Base-by-base conservation (phyloP, 768 basidiomycete genomes). In the Exsudoporus frostii region DNA sequence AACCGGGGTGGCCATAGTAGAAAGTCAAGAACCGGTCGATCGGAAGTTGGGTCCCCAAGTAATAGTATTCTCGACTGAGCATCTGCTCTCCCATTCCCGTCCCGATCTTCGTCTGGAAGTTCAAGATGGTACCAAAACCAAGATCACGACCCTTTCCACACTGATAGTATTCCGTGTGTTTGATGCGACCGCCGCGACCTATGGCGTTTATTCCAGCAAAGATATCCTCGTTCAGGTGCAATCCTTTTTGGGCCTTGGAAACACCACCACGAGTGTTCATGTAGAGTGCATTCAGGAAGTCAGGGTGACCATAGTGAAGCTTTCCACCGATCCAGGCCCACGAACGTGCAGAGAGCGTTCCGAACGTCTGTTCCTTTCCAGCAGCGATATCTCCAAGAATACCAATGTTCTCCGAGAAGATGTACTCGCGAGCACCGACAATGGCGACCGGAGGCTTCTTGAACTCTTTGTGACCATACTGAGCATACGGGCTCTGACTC, bases 81-180 rank as follows among this genome's bases (percentile, higher is more conserved):
- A 98, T 92, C 73, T 99, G 97, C 70, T 99, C 97, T 34, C 97
- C 97, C 97, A 99, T 99, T 71, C 97, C 97, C n/a, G 95, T 98
- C 13, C 97, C 96, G 64, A 99, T 95, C 83, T 99, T 99, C 51
- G 97, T 99, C 79, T 93, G 90, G 88, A 99, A 99, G 73, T 99
- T 99, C 64, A 99, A 75, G 65, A 98, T 98, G 20, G 97, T 99
- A 30, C 96, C 96, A 71, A 99, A 98, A 24, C 97, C 97, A 55
- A 99, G 84, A 77, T 98, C 97, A 71, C 97, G 88, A 50, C 97
- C 97, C 73, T 98, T 98, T 45, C 96, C 95, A 66, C 96, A 98
- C 74, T 98, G 96, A 70, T 94, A 99, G 73, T 99, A 99, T 74
- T 99, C 97, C 32, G 94, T 95, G 66, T 99, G 97, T 77, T 98